Conservation (phyloP, 345 rosid genomes). For the Anacardium occidentale region DNA sequence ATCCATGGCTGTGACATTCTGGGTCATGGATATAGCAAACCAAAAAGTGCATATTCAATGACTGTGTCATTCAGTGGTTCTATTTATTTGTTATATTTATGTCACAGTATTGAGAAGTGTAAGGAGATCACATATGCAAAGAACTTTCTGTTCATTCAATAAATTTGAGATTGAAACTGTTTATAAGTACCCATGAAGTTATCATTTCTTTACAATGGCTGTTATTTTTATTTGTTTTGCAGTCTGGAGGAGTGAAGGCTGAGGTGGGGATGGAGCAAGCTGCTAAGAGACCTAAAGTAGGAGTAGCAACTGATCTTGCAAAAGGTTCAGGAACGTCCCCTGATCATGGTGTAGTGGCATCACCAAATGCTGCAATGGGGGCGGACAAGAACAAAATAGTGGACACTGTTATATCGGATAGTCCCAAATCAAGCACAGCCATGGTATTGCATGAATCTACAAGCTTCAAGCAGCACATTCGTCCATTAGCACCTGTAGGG, state of each 20-base stretch:
- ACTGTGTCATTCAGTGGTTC: neutral
- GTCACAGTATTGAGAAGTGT: neutral
- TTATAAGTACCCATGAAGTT: neutral
- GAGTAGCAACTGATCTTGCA: slow-evolving; percentile 38
- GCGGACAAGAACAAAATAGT: slow-evolving; percentile 40
- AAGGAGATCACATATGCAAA: neutral
- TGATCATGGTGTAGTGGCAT: slow-evolving; percentile 35
- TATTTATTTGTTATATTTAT: neutral
- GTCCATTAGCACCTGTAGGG: slow-evolving; percentile 33
- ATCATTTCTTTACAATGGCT: slow-evolving; percentile 13
- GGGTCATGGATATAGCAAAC: neutral
- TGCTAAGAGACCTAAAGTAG: slow-evolving; percentile 61
- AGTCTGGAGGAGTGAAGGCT: slow-evolving; percentile 71
- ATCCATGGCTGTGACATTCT: neutral
- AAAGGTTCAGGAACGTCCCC: slow-evolving; percentile 34
- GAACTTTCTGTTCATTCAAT: neutral
- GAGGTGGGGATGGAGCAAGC: slow-evolving; percentile 59
- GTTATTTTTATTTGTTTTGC: slow-evolving; percentile 27
- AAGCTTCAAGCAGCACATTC: slow-evolving; percentile 44
- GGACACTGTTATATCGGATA: slow-evolving; percentile 37
- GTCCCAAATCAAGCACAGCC: slow-evolving; percentile 37
- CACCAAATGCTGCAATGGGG: slow-evolving; percentile 34
- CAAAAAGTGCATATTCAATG: neutral
- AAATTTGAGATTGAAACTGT: neutral
- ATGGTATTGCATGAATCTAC: slow-evolving; percentile 36